A percentile compares a stretch with the other conserved stretches of the same genome.
Evolutionary conservation across 768 basidiomycete genomes (phyloP).

Genomic region (Russula compacta): DNA sequence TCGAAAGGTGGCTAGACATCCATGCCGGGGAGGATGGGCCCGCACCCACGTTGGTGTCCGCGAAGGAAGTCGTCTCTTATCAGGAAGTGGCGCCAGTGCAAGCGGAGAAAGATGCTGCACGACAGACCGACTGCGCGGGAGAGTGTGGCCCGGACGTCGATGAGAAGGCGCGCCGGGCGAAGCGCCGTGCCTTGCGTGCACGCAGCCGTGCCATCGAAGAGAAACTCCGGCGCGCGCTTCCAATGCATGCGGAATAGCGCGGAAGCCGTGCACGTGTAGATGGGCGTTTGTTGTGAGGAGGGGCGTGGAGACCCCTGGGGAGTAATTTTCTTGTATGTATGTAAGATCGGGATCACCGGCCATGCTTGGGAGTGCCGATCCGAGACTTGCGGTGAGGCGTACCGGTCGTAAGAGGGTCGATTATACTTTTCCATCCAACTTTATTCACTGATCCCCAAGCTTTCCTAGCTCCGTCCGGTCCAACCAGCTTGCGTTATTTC

Average conservation of each 20-base stretch:
- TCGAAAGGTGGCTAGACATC: neutral
- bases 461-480: neutral
- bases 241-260: neutral
- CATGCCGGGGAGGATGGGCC: neutral
- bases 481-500: neutral
- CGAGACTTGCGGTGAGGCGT: too few species aligned
- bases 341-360: too few species aligned
- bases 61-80: neutral
- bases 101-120: neutral
- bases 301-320: too few species aligned
- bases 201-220: constrained; percentile 9
- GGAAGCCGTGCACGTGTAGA: too few species aligned
- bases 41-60: neutral
- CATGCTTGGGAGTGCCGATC: too few species aligned
- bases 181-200: constrained; percentile 5
- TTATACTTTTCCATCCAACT: neutral
- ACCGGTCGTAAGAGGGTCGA: neutral
- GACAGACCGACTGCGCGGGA: neutral
- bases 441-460: neutral
- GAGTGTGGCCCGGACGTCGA: neutral
- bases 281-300: too few species aligned
- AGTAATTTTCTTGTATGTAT: too few species aligned
- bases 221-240: constrained; percentile 4
- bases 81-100: neutral
- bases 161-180: neutral